These are phyloP conservation scores for Mucor indicus DNA, from an alignment of 371 early-diverging fungal species.

Conservation along the genomic window DNA sequence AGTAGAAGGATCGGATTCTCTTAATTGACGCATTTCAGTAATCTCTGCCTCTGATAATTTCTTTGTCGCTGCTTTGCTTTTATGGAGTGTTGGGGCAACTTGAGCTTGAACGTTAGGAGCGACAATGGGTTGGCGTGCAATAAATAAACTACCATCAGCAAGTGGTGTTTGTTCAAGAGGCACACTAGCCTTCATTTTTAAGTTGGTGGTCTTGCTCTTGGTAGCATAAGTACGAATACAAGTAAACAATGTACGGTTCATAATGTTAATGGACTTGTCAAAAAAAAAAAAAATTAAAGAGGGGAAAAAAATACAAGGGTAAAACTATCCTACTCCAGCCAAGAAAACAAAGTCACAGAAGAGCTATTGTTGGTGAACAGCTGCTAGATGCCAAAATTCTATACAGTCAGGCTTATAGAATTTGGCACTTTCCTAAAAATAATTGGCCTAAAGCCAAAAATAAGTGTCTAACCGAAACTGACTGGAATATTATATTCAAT, in stretches of 20 bases:
- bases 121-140: slow-evolving; percentile 37
- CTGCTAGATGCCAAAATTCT: too few relatives aligned
- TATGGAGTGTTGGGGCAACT: slow-evolving; percentile 26
- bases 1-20: slow-evolving; percentile 37
- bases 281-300: slow-evolving; percentile 1
- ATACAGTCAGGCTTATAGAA: too few relatives aligned
- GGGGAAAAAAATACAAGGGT: not conserved
- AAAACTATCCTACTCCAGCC: too few relatives aligned
- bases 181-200: slow-evolving; percentile 33
- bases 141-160: slow-evolving; percentile 35
- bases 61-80: slow-evolving; percentile 1
- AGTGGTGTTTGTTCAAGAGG: slow-evolving; percentile 31
- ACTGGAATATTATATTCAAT: too few relatives aligned
- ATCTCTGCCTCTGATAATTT: slow-evolving; percentile 30
- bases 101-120: slow-evolving; percentile 22
- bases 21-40: slow-evolving; percentile 39
- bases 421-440: too few relatives aligned
- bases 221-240: slow-evolving; percentile 41
- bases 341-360: too few relatives aligned
- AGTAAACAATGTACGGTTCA: slow-evolving; percentile 17
- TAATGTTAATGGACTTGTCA: not conserved
- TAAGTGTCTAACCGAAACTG: too few relatives aligned
- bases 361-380: too few relatives aligned
- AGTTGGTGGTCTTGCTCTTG: slow-evolving; percentile 43
- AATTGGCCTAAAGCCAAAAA: too few relatives aligned